Conservation (phyloP, 306 rosid species). For the Carpinus viminea region DNA sequence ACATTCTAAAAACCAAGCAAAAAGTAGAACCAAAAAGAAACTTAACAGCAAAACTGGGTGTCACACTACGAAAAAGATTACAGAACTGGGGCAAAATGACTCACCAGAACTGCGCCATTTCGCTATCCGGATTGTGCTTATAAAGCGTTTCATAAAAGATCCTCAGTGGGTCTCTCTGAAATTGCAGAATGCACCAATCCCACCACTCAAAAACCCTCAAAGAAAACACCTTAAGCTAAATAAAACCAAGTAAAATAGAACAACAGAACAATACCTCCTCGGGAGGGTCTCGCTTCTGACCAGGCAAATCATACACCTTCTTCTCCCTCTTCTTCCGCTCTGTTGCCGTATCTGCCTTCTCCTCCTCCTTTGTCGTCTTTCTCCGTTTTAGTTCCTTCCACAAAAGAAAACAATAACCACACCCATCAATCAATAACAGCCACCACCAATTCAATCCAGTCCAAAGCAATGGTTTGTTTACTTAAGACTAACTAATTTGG, state of each 20-base stretch:
- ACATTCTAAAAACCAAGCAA: neutral
- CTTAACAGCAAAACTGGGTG: neutral
- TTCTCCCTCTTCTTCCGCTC: slow-evolving; percentile 49
- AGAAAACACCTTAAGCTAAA: neutral
- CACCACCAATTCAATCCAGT: neutral
- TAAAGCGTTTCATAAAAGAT: slow-evolving; percentile 68
- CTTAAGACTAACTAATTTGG: neutral
- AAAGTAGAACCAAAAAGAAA: neutral
- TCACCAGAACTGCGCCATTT: slow-evolving; percentile 88
- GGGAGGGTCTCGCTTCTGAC: slow-evolving; percentile 91
- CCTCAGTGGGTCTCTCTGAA: slow-evolving; percentile 82
- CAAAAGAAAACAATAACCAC: slow-evolving; percentile 7
- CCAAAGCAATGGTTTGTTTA: neutral
- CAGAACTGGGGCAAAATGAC: slow-evolving; percentile 24
- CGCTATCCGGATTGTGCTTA: slow-evolving; percentile 62
- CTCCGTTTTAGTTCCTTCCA: slow-evolving; percentile 46
- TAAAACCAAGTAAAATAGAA: neutral
- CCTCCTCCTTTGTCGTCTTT: slow-evolving; percentile 37
- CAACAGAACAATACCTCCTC: slow-evolving; percentile 49
- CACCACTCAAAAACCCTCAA: slow-evolving; percentile 15
- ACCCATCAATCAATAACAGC: slow-evolving; percentile 2
- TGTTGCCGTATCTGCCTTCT: slow-evolving; percentile 12
- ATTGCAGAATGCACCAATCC: slow-evolving; percentile 9
- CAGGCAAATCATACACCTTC: slow-evolving; percentile 82
- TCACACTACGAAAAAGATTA: neutral